Conservation (phyloP, 2,329 filamentous ascomycete genomes). For the Diplodia sapinea region DNA sequence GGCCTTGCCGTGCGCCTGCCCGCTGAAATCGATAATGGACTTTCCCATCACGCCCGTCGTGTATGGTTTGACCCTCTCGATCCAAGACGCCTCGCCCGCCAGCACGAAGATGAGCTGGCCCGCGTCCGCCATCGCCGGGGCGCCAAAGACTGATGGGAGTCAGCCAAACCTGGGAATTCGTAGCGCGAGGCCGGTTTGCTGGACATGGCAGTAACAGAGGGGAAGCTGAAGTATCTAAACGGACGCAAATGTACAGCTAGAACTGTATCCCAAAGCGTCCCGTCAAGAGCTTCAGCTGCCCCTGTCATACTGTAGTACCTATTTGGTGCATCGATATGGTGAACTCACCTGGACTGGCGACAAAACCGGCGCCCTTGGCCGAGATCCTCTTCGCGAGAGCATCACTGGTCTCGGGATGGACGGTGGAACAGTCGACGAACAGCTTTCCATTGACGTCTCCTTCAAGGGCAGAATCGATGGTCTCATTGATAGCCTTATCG, state of each 20-base stretch:
- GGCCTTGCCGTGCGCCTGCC: constrained; percentile 71
- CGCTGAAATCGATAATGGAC: constrained; percentile 72
- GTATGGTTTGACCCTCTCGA: constrained; percentile 71
- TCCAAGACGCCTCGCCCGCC: constrained; percentile 66
- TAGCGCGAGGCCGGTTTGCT: not conserved
- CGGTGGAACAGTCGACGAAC: constrained; percentile 85
- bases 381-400: constrained; percentile 64
- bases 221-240: too few species aligned
- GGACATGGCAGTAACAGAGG: constrained; percentile 34
- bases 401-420: constrained; percentile 82
- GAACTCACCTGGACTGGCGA: constrained; percentile 66
- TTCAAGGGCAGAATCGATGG: constrained; percentile 64
- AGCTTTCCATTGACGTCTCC: constrained; percentile 71
- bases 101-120: constrained; percentile 76
- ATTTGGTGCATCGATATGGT: not conserved
- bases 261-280: too few species aligned
- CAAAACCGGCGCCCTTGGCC: constrained; percentile 70
- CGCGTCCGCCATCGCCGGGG: constrained; percentile 71
- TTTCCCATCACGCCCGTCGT: constrained; percentile 74
- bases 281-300: not conserved
- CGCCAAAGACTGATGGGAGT: constrained; percentile 65
- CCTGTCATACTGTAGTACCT: constrained; percentile 21
- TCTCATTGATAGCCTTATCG: constrained; percentile 72
- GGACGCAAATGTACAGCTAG: too few species aligned
- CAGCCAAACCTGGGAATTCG: constrained; percentile 34